Base-by-base conservation (phyloP, 1,139 yeast species). In the Geotrichum klebahnii region DNA sequence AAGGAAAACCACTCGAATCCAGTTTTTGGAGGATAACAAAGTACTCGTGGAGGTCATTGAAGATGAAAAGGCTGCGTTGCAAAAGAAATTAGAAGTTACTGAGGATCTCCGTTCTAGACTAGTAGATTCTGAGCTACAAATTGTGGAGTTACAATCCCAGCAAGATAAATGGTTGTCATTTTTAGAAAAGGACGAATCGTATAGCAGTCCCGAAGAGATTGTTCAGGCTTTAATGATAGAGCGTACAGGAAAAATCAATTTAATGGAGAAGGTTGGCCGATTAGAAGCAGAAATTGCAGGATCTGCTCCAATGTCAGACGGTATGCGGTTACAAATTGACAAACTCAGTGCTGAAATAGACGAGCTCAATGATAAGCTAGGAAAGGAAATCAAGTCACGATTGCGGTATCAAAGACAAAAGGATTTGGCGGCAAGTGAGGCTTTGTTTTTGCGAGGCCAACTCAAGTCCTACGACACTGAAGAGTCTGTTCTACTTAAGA, bases 391-490 rank as follows among this genome's bases (percentile, higher is more conserved):
- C 53, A 68, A 66, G 53, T 50, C 70, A 54, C 60, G 70, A 54
- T 62, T 69, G 50, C 67, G 81, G 55, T 63, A 80, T 20, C 81
- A 81, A 52, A 74, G 78, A 50, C 83, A 80, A 54, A 75, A 74
- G 50, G 63, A 70, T 2, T 67, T 84, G 43, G 76, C 81, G n/a
- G 59, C 67, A n/a, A 79, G 79, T 55, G 94, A 85, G 61, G 76
- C 82, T 26, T 78, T 73, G 50, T 74, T 81, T 52, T 67, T 85
- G 50, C 70, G 88, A 55, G 74, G 72, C 31, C 79, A 77, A 60
- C 55, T 73, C 29, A 64, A 68, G 42, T 62, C 65, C 3, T 62
- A 73, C 33, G 78, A 74, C 50, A 55, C 57, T 3, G 69, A 63
- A 34, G 67, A 65, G 23, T 56, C 62, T 9, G 50, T 59, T 20